Evolutionary conservation across 1,284 basidiomycete species (phyloP), one percentile per base, ranked within the genome.

Genomic region (Cryptococcus deneoformans): DNA sequence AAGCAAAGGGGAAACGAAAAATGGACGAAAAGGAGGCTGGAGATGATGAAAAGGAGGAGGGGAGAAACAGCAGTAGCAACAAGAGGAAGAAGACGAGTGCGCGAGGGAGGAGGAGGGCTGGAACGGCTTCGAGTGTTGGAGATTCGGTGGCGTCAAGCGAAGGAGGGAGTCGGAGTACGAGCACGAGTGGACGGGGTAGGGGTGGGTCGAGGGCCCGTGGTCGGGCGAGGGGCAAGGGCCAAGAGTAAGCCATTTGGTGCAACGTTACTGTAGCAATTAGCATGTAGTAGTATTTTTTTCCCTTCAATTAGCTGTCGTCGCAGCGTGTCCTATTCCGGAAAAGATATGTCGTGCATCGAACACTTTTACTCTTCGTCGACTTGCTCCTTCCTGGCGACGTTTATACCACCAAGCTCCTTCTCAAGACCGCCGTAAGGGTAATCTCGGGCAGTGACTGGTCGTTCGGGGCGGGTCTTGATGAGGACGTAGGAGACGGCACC

Each of bases 341-440:
- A 11, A 40, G 46, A 43, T 42, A 29, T 29, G 42, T 42, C 16
- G 8, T 51, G 6, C 12, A 29, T 53, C 29, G 10, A 48, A 35
- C 49, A 14, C 1, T 37, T 38, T 56, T 73, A 72, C 65, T 75
- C 75, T 46, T 72, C 71, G 39, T 68, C 64, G 42, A 65, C 62
- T 58, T 64, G 60, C 62, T 74, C 70, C 39, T 61, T 60, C 45
- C 64, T 61, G 43, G 69, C 68, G 20, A 57, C 55, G 47, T 52
- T 52, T 37, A 59, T 38, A 42, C 76, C 75, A 24, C 77, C 77
- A 44, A 77, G 62, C 62, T 75, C 76, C 58, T 70, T 69, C 59
- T 69, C 69, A 34, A 78, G 64, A 6, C 77, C 77, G 55, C 63
- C 64, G 62, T 72, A 77, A 38, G 77, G 77, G 67, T 75, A 78